Base-by-base conservation (phyloP, 176 grass and related monocot genomes). In the Hsuehochloa calcarea region DNA sequence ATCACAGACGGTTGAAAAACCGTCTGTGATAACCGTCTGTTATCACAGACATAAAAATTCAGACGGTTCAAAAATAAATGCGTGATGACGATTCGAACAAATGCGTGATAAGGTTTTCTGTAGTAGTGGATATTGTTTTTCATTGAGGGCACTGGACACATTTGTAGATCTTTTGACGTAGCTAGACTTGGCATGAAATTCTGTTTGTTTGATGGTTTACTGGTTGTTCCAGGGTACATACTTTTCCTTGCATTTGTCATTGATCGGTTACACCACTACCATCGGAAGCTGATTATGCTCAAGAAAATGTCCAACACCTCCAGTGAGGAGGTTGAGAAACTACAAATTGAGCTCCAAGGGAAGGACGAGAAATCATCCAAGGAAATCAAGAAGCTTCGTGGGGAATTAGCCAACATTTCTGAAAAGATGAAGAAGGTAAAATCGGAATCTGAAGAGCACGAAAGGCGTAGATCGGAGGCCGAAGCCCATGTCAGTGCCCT, bases 201-300 rank as follows among this genome's bases (percentile, higher is more conserved):
- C 16, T 22, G 10, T 20, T 5, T 63, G 19, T 76, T 77, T 60
- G 35, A 77, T 56, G 35, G 31, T 60, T 39, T 39, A 26, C 22
- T 27, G 25, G 44, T 17, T 77, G 54, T 43, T 92, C 73, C 91
- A 93, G 87, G 87, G 12, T 93, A 80, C 55, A 85, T 81, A 29
- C 88, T 93, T 27, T 93, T 93, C 65, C 80, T 93, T 55, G 91
- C 87, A 68, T 73, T 90, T 49, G 70, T 93, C 74, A 93, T 93
- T 51, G 85, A 93, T 70, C 74, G 81, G 31, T 68, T 90, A 26
- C 91, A 93, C 66, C 87, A 90, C 76, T 90, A 90, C 70, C 76
- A 85, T 45, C 70, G 45, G 54, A 93, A 93, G 74, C 44, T 85
- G 41, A 80, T 85, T 72, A 79, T 65, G 40, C 55, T 93, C 10